These are phyloP conservation scores for Isoetes taiwanensis DNA, from an alignment of 75 land plant species.

Conservation along the genomic window DNA sequence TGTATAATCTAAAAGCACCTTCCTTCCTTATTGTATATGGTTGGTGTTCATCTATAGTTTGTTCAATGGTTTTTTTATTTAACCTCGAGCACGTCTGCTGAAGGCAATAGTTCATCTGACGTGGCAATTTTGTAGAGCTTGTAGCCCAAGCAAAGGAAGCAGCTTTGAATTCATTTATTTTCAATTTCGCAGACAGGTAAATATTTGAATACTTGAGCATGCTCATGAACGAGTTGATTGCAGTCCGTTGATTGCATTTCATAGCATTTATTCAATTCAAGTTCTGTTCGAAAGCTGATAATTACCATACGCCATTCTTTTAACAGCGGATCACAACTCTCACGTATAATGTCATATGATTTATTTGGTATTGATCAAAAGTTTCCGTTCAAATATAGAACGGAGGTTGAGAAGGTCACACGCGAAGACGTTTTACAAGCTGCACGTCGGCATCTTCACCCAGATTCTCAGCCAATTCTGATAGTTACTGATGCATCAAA, in stretches of 20 bases:
- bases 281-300: not conserved
- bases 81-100: no score
- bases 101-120: no score
- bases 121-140: conserved; percentile 8
- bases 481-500: conserved; percentile 16
- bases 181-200: conserved; percentile 19
- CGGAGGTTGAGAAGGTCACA: conserved; percentile 13
- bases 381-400: conserved; percentile 13
- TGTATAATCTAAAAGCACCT: no score
- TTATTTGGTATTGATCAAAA: conserved; percentile 20
- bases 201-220: not conserved
- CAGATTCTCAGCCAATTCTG: conserved; percentile 8
- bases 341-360: conserved; percentile 14
- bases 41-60: no score
- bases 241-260: no score
- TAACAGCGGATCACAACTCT: conserved; percentile 13
- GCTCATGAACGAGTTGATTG: no score
- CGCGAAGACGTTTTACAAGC: conserved; percentile 10
- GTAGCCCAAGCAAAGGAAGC: conserved; percentile 21
- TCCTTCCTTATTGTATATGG: no score
- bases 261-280: not conserved
- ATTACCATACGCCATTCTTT: not conserved
- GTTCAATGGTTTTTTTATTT: no score
- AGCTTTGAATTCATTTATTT: conserved; percentile 19
- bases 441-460: conserved; percentile 15